Percentiles rank a stretch among this genome's conserved stretches.
These are phyloP conservation scores for Macrocystidia cucumis DNA, from an alignment of 1,284 basidiomycete genomes.

Conservation along the genomic window DNA sequence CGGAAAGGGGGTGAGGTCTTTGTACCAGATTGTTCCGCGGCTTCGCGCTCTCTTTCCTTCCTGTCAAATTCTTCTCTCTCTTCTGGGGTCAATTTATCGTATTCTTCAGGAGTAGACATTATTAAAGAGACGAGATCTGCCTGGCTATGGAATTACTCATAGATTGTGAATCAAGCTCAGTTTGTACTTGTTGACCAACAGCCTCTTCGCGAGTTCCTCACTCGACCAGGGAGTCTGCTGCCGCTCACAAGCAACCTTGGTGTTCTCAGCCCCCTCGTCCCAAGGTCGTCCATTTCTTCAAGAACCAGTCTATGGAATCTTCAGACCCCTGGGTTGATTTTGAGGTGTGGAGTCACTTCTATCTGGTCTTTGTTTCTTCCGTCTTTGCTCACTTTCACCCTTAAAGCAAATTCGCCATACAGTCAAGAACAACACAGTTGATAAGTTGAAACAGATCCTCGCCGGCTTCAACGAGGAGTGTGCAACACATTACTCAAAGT, in stretches of 20 bases:
- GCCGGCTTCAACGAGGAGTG: conserved; percentile 69
- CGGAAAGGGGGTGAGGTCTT: conserved; percentile 5
- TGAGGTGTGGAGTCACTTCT: conserved; percentile 38
- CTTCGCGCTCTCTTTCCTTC: conserved; percentile 62
- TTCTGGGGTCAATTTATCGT: conserved; percentile 75
- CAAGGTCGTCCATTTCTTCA: too few species aligned
- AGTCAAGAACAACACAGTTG: conserved; percentile 58
- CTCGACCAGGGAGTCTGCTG: too few species aligned
- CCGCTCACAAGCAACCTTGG: too few species aligned
- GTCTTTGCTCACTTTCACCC: conserved; percentile 3
- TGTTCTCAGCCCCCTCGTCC: too few species aligned
- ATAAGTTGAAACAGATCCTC: conserved; percentile 72
- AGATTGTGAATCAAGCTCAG: too few species aligned
- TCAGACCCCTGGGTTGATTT: conserved; percentile 52
- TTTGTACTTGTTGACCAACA: too few species aligned
- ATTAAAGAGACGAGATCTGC: conserved; percentile 8
- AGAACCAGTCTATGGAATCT: conserved; percentile 39
- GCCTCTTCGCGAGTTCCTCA: too few species aligned
- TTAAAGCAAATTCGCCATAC: conserved; percentile 35
- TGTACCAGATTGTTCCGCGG: conserved; percentile 80
- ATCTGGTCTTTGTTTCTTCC: too few species aligned
- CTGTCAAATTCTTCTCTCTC: conserved; percentile 71
- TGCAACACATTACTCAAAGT: conserved; percentile 54
- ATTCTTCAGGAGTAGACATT: conserved; percentile 44
- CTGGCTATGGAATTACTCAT: too few species aligned